Base-by-base conservation (phyloP, 176 grass and related monocot genomes). In the Cenchrus americanus region DNA sequence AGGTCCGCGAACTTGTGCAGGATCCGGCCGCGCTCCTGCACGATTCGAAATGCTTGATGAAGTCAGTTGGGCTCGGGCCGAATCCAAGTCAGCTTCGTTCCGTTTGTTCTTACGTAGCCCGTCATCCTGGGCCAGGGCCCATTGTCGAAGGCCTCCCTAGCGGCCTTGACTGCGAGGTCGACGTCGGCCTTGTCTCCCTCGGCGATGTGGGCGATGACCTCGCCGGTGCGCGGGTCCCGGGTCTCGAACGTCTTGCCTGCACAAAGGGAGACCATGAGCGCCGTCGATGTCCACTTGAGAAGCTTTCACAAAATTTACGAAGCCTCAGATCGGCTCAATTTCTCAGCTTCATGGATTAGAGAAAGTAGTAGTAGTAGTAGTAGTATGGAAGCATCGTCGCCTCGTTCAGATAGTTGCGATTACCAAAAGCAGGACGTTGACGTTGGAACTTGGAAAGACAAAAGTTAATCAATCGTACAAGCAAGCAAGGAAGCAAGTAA, bases 81-180 rank as follows among this genome's bases (percentile, higher is more conserved):
- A 44, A 9, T 44, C 43, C 43, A 44, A 9, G 9, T 51, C 14
- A 23, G 65, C 17, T 18, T 3, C 10, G 37, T 21, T 5, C 17
- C 17, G 3, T 37, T 37, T 13, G 1, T 22, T 58, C 90, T 3
- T 93, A 98, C 96, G 57, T 82, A 93, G 18, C 96, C 96, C 12
- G 96, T n/a, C 91, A 98, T 93, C 54, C 89, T 90, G 10, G 96
- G 96, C 96, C 96, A 98, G 2, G 88, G 88, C 13, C 96, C 96
- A 22, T 92, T 88, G 71, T 98, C 93, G 51, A 98, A 98, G 12
- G 96, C 96, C 80, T 98, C 84, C 66, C 96, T 82, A 3, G 96
- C 93, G 13, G 93, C 93, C 72, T 80, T 80, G 22, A 95, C 93
- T 34, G 91, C 96, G 11, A 84, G 82, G 83, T 98, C 90, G 23